Evolutionary conservation across 345 rosid species (phyloP).

Genomic region (Arabidopsis thaliana): DNA sequence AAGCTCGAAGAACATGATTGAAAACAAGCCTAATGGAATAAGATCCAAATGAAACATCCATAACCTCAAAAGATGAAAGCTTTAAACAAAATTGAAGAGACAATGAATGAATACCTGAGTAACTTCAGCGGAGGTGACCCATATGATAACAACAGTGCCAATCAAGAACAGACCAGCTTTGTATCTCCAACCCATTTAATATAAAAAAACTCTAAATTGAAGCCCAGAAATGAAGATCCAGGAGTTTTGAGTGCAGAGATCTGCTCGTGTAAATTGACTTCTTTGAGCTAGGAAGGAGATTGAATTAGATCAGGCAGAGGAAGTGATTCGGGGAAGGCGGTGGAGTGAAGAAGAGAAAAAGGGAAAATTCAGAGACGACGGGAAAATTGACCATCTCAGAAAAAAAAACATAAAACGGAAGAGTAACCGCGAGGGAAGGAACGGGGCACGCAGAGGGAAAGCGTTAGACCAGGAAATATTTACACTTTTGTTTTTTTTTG

Average conservation of each 20-base stretch:
- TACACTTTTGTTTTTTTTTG: neutral
- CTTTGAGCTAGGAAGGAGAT: neutral
- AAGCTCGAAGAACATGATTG: neutral
- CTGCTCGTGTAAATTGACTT: slow-evolving; percentile 20
- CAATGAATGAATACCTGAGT: slow-evolving; percentile 61
- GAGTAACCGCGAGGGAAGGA: slow-evolving; percentile 48
- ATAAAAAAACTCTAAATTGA: neutral
- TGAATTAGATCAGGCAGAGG: neutral
- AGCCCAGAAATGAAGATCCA: slow-evolving; percentile 27
- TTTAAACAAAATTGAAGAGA: neutral
- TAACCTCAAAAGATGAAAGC: neutral
- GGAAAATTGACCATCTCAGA: slow-evolving; percentile 25
- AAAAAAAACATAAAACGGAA: neutral
- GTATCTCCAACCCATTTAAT: slow-evolving; percentile 80
- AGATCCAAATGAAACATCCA: slow-evolving; percentile 28
- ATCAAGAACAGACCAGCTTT: slow-evolving; percentile 89
- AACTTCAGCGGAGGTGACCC: slow-evolving; percentile 91
- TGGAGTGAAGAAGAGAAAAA: slow-evolving; percentile 42
- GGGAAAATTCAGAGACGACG: slow-evolving; percentile 17
- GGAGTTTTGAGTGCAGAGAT: slow-evolving; percentile 33
- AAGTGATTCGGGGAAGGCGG: slow-evolving; percentile 11
- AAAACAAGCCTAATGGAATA: neutral
- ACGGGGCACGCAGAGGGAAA: slow-evolving; percentile 19
- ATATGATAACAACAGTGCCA: slow-evolving; percentile 85
- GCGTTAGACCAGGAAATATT: slow-evolving; percentile 37